Evolutionary conservation across 208 protist species (phyloP).

Genomic region (Leptomonas pyrrhocoris): DNA sequence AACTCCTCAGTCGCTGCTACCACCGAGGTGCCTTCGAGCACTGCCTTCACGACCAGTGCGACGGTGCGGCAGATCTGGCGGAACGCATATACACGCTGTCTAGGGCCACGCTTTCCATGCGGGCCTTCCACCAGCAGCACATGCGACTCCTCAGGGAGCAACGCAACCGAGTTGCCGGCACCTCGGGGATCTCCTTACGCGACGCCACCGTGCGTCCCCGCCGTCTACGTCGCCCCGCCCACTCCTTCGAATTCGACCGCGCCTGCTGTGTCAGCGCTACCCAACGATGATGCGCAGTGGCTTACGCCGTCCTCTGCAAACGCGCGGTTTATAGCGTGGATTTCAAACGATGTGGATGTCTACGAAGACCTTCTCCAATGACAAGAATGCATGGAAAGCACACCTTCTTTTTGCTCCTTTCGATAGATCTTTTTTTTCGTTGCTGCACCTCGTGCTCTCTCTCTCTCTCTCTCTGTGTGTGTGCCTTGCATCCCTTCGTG

Average conservation of each 20-base stretch:
- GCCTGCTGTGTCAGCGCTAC: background rate
- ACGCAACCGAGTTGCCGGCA: background rate
- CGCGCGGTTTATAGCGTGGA: constrained; percentile 60
- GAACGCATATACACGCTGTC: background rate
- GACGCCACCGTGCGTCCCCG: background rate
- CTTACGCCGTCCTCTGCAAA: constrained; percentile 41
- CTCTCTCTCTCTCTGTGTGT: background rate
- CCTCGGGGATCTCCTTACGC: background rate
- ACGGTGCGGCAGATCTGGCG: background rate
- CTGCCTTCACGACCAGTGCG: background rate
- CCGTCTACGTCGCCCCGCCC: constrained; percentile 7
- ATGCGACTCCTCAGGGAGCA: too few species aligned
- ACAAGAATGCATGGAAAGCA: background rate
- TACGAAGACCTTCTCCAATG: constrained; percentile 51
- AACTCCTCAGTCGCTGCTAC: background rate
- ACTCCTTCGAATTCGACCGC: background rate
- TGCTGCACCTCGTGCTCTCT: background rate
- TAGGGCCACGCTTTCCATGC: background rate
- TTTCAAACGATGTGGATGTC: constrained; percentile 52
- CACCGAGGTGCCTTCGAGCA: background rate
- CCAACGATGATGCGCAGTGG: background rate
- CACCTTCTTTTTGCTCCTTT: background rate
- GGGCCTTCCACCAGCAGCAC: background rate
- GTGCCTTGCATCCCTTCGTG: background rate
- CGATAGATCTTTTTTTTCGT: background rate